Percentiles rank a stretch among this genome's conserved stretches.
phyloP scores from a whole-genome alignment of 148 eudicot genomes.

The Fallopia convolvulus region DNA sequence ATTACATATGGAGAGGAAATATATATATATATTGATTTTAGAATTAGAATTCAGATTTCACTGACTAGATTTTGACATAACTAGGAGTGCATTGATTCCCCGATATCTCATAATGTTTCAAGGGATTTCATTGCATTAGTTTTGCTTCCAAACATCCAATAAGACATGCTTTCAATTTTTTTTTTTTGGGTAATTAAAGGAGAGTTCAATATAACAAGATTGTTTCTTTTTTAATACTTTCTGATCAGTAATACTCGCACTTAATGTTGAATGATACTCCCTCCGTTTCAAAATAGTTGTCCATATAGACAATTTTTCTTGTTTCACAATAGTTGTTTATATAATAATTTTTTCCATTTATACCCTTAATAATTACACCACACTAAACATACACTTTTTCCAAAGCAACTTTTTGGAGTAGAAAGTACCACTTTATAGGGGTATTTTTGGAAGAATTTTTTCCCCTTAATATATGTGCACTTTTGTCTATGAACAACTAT shows the following conservation, averaged over 20 bases:
- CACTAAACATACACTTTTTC: no score
- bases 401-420: no score
- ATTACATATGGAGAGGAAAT: background rate
- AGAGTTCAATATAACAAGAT: background rate
- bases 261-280: slow-evolving; percentile 1
- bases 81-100: background rate
- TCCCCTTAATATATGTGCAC: no score
- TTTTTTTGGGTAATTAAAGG: background rate
- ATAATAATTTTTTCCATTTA: no score
- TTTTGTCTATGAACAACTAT: no score
- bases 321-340: no score
- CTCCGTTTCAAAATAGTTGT: no score
- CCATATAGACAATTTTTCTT: no score
- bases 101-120: background rate
- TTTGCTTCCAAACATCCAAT: background rate
- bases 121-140: background rate
- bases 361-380: no score
- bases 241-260: background rate
- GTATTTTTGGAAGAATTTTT: no score
- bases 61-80: background rate
- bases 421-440: no score
- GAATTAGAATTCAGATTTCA: background rate
- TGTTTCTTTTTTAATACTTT: background rate
- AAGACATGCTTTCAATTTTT: background rate
- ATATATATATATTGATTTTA: background rate